phyloP scores from a whole-genome alignment of 176 grass and related monocot genomes.

The Aegilops umbellulata region DNA sequence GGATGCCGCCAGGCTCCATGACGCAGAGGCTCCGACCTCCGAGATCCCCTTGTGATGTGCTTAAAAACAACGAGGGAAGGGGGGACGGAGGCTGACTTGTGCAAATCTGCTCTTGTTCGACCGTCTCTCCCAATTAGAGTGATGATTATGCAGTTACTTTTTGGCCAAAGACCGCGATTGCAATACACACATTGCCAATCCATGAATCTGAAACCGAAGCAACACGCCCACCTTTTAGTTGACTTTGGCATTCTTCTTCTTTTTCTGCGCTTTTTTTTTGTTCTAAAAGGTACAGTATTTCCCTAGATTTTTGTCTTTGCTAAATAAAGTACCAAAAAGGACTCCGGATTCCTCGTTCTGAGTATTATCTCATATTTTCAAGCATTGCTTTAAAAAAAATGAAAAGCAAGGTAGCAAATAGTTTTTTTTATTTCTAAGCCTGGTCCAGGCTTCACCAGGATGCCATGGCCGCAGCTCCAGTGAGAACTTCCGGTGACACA shows the following conservation, averaged over 20 bases:
- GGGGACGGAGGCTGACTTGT: background rate
- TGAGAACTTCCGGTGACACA: background rate
- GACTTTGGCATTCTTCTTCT: background rate
- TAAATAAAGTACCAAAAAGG: background rate
- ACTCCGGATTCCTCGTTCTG: slow-evolving; percentile 2
- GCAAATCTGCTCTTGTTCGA: background rate
- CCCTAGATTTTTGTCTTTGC: background rate
- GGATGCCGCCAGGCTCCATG: slow-evolving; percentile 7
- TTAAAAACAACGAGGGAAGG: background rate
- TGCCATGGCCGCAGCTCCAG: background rate
- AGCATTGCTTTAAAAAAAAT: background rate
- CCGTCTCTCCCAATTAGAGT: background rate
- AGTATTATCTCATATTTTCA: background rate
- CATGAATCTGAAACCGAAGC: slow-evolving; percentile 13
- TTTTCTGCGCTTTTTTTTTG: background rate
- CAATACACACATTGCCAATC: background rate
- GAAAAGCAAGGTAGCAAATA: background rate
- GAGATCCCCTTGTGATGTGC: slow-evolving; percentile 1
- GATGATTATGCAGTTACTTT: background rate
- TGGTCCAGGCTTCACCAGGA: background rate
- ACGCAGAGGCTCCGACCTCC: background rate
- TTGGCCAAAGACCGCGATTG: background rate
- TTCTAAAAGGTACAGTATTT: background rate
- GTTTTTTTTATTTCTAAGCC: background rate
- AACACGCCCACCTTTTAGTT: background rate